Evolutionary conservation across 495 filamentous ascomycete species (phyloP), one percentile per base, ranked within the genome.

Genomic region (Hypoxylon lienhwacheense): DNA sequence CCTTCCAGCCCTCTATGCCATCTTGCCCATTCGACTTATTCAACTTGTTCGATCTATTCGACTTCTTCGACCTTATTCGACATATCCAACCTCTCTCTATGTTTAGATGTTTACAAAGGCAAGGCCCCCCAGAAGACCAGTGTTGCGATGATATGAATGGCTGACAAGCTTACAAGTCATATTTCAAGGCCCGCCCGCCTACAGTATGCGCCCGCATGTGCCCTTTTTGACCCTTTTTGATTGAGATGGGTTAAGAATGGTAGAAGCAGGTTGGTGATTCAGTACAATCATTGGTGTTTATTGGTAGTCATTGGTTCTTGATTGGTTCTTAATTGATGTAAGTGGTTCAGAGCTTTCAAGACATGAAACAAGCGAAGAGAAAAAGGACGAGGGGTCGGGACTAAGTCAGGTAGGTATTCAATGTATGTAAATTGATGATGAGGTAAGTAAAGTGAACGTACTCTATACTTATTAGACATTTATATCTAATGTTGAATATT

Each of bases 171-270:
- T 61, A 61, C 58, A 61, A 61, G 51, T 52, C 58, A 61, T 37
- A n/a, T n/a, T n/a, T 41, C 14, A 37, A n/a, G 55, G 32, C 47
- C 51, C 58, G 58, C 58, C 58, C 46, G 47, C 47, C 58, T 55
- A 61, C 58, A 61, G 52, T 55, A 61, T 61, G 58, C 58, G 58
- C 58, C 37, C 58, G 58, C 52, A 55, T 55, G 52, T 48, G 55
- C 47, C 58, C 58, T 61, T n/a, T n/a, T n/a, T n/a, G n/a, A n/a
- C n/a, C n/a, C n/a, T n/a, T n/a, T n/a, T 47, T 25, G 44, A 47
- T 55, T 51, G 46, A 47, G 43, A 42, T 12, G 44, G 53, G 45
- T 55, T 29, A 22, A 40, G 51, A 55, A 53, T 55, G 52, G 53
- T 33, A 49, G 52, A 39, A 47, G 51, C 52, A 35, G 58, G 46